Base-by-base conservation (phyloP, 768 basidiomycete species). In the Leccinum fibrillosum region DNA sequence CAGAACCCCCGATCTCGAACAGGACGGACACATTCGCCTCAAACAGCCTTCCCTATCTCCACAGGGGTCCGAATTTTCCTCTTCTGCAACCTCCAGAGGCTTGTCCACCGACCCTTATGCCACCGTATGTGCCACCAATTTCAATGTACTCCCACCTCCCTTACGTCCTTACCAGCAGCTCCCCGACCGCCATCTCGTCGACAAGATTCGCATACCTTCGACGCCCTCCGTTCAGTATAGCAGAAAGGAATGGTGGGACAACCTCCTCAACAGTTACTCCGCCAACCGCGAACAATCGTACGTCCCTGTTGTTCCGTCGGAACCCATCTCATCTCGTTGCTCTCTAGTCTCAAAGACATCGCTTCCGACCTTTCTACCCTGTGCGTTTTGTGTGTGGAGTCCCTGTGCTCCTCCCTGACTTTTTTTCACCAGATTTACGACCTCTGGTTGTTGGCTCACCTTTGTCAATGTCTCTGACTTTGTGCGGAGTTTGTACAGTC, bases 381-480 rank as follows among this genome's bases (percentile, higher is more conserved):
- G 86, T 88, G 57, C 57, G 81, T 72, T 28, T 37, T 45, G 39
- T 45, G 32, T 48, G 23, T 34, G 26, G 45, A 52, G 13, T 39
- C n/a, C 8, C 3, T 39, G 13, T 50, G 1, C 45, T 47, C 51
- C n/a, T 64, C 54, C 51, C 55, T 66, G 23, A 59, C 52, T 8
- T 13, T 37, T 35, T 49, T n/a, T 44, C 19, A 28, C 39, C 63
- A 92, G 90, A 63, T 86, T 88, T 65, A 75, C 77, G 23, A 82
- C 85, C 55, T 83, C 83, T 26, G 82, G 80, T 21, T 83, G 88
- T 59, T 85, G 83, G 77, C 77, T 92, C 45, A 85, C 82, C 10
- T 90, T 90, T 68, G 76, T 92, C 62, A 83, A 89, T 66, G 68
- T 84, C 17, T 74, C 77, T 12, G 76, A 78, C 42, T 80, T 91